Conservation (phyloP, 1,139 yeast species). For the Zhuliangozyma blackwelliae region DNA sequence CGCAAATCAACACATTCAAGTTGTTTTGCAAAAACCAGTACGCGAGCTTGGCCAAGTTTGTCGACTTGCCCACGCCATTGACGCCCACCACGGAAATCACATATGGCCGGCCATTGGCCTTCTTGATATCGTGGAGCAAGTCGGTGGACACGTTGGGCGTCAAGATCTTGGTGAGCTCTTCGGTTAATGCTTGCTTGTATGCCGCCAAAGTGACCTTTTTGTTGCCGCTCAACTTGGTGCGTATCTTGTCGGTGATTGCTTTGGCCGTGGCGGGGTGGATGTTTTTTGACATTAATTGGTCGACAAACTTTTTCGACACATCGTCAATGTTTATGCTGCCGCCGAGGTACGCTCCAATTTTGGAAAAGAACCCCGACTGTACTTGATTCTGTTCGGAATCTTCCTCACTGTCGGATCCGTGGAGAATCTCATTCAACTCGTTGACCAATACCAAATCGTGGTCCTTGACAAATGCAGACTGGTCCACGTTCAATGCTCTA, state of each 20-base stretch:
- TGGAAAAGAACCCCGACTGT: constrained; percentile 28
- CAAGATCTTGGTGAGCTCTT: constrained; percentile 73
- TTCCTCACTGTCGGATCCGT: constrained; percentile 26
- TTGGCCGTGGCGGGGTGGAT: constrained; percentile 41
- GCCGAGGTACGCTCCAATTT: constrained; percentile 38
- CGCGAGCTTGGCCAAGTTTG: constrained; percentile 89
- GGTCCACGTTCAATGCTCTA: constrained; percentile 21
- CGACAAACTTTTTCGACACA: constrained; percentile 39
- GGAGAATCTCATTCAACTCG: constrained; percentile 40
- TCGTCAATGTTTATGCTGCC: constrained; percentile 33
- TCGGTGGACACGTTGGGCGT: constrained; percentile 94
- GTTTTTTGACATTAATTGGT: constrained; percentile 41
- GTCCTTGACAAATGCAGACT: constrained; percentile 31
- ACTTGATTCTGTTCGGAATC: constrained; percentile 5
- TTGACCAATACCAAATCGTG: constrained; percentile 41
- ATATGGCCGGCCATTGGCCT: constrained; percentile 58
- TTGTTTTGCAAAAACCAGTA: constrained; percentile 93
- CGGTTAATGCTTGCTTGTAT: constrained; percentile 59
- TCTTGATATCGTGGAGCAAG: constrained; percentile 74
- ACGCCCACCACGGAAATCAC: constrained; percentile 97
- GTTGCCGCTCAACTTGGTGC: constrained; percentile 24
- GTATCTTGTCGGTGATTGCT: constrained; percentile 34
- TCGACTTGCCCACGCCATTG: constrained; percentile 96
- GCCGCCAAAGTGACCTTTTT: constrained; percentile 26
- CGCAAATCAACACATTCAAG: constrained; percentile 83